Percentiles rank a stretch among this genome's conserved stretches.
Conservation (phyloP, 768 basidiomycete species). For the Lentinula guzmanii region DNA sequence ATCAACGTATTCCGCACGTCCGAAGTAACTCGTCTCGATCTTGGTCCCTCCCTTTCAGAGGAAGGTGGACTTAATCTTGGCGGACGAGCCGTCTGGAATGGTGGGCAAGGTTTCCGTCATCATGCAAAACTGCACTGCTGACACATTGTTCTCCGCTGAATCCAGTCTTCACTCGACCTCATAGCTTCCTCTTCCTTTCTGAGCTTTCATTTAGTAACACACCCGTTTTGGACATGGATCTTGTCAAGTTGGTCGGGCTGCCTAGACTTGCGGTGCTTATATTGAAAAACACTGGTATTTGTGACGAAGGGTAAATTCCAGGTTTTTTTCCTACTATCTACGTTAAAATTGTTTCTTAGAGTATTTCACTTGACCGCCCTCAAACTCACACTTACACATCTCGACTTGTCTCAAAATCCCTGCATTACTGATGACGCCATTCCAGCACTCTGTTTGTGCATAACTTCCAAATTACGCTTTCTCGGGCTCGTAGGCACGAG, state of each 20-base stretch:
- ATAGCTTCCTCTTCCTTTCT: slow-evolving; percentile 43
- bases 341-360: slow-evolving; percentile 23
- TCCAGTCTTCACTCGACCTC: slow-evolving; percentile 43
- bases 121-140: neutral
- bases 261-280: slow-evolving; percentile 40
- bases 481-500: slow-evolving; percentile 50
- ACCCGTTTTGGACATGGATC: slow-evolving; percentile 38
- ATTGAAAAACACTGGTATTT: slow-evolving; percentile 48
- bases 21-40: slow-evolving; percentile 34
- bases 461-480: slow-evolving; percentile 37
- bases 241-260: slow-evolving; percentile 48
- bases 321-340: neutral
- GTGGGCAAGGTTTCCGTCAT: slow-evolving; percentile 20
- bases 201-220: slow-evolving; percentile 46
- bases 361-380: slow-evolving; percentile 53
- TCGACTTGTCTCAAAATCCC: slow-evolving; percentile 48
- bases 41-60: slow-evolving; percentile 40
- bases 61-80: slow-evolving; percentile 47
- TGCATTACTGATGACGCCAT: slow-evolving; percentile 51
- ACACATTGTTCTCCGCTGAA: neutral
- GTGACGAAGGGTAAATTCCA: slow-evolving; percentile 52
- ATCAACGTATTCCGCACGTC: slow-evolving; percentile 40
- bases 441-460: slow-evolving; percentile 39
- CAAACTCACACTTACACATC: slow-evolving; percentile 43
- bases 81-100: slow-evolving; percentile 33